These are phyloP conservation scores for Phaeosphaeria sp. DNA, from an alignment of 2,329 filamentous ascomycete species.

Conservation along the genomic window DNA sequence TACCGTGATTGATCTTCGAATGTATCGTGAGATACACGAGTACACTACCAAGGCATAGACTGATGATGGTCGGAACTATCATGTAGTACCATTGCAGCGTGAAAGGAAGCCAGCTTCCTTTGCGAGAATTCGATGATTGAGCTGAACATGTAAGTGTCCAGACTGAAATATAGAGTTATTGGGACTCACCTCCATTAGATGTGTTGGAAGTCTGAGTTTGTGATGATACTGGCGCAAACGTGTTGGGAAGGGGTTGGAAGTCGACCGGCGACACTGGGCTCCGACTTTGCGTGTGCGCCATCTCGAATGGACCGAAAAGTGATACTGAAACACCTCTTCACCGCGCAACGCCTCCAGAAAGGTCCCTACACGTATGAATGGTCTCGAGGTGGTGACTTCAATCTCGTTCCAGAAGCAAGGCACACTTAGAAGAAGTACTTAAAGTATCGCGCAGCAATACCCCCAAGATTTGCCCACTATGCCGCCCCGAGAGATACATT, in stretches of 20 bases:
- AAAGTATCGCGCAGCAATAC: background rate
- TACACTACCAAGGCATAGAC: conserved; percentile 7
- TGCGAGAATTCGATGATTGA: background rate
- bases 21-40: conserved; percentile 28
- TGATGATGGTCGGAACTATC: conserved; percentile 7
- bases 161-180: background rate
- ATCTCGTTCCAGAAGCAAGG: background rate
- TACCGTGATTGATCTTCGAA: conserved; percentile 17
- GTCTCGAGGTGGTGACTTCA: background rate
- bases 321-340: background rate
- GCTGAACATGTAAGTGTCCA: background rate
- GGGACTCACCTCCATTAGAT: background rate
- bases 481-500: conserved; percentile 7
- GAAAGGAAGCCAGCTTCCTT: conserved; percentile 20
- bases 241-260: background rate
- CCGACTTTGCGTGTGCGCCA: background rate
- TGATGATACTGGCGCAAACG: background rate
- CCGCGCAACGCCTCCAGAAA: background rate
- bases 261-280: conserved; percentile 9
- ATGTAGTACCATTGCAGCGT: conserved; percentile 22
- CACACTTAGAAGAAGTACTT: background rate
- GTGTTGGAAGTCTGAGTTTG: background rate
- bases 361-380: background rate
- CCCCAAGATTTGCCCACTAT: background rate
- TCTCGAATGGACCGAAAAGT: background rate